Evolutionary conservation across 495 filamentous ascomycete species (phyloP), one percentile per base, ranked within the genome.

Genomic region (Oidiodendron maius): DNA sequence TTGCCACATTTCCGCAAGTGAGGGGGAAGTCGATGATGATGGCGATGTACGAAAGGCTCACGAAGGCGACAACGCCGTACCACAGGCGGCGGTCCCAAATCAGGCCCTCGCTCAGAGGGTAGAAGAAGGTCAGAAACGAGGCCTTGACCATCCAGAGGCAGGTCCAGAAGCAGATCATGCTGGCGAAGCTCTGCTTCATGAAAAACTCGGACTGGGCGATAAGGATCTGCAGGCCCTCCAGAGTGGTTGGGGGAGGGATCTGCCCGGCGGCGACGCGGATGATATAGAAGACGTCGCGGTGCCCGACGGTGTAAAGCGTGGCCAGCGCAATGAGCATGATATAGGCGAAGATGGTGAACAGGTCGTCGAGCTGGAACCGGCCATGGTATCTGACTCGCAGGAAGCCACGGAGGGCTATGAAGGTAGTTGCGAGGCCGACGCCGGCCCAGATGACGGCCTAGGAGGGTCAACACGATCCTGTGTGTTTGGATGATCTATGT

Each of bases 21-120:
- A 60, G 18, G n/a, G 57, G 57, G 40, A 53, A 57, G 11, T 41
- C 55, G 39, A 59, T 46, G 13, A 59, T 32, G 21, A 28, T 46
- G 3, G 53, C 57, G 18, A 42, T 45, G 37, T 57, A 59, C 16
- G 30, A 22, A 13, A 44, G 23, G n/a, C 30, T 15, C 4, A 25
- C 43, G 49, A 56, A 46, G 11, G 36, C 37, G 12, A 48, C 42
- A 21, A 41, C 51, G 2, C 20, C 42, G 36, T 44, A 52, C 53
- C 53, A 56, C 9, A 45, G 36, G 37, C 40, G 23, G 11, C 53
- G 49, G 46, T 51, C 51, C 17, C 42, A 48, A 28, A 46, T 50
- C 22, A 55, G 32, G 1, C 52, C 52, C 26, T 51, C 39, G 18
- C 39, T 51, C 20, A 56, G 22, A 9, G 42, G 53, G 20, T 43